Evolutionary conservation across 441 rosid species (phyloP).

Genomic region (Croton laevigatus): DNA sequence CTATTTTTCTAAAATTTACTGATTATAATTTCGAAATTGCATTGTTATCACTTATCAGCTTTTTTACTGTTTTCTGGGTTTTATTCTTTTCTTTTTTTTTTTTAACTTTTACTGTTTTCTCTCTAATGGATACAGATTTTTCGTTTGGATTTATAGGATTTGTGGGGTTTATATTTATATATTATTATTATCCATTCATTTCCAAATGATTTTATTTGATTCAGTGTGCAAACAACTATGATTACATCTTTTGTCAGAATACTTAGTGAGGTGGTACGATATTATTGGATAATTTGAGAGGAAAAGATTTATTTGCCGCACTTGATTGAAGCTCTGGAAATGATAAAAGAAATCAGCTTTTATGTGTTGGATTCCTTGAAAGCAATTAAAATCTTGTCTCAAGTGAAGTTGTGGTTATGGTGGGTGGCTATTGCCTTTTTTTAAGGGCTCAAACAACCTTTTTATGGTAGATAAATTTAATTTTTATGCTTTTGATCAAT

Average conservation of each 20-base stretch:
- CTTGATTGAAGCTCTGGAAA: neutral
- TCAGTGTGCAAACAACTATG: neutral
- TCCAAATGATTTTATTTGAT: constrained; percentile 1
- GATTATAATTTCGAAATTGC: neutral
- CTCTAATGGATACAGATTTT: neutral
- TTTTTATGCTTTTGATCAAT: too few species aligned
- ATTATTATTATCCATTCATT: neutral
- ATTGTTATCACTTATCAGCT: neutral
- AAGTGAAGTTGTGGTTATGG: neutral
- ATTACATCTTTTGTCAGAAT: neutral
- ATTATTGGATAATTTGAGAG: neutral
- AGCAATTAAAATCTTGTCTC: constrained; percentile 2
- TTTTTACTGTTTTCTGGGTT: neutral
- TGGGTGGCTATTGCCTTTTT: neutral
- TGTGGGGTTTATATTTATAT: neutral
- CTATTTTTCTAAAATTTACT: neutral
- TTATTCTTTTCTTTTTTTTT: too few species aligned
- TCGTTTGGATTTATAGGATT: constrained; percentile 4
- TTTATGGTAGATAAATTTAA: too few species aligned
- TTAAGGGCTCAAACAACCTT: neutral
- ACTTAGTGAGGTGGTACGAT: neutral
- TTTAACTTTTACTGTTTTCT: too few species aligned
- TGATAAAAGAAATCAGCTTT: neutral
- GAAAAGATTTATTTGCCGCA: neutral
- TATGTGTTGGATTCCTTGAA: neutral